Conservation (phyloP, 2,329 filamentous ascomycete genomes). For the Cordyceps cateniannulata region DNA sequence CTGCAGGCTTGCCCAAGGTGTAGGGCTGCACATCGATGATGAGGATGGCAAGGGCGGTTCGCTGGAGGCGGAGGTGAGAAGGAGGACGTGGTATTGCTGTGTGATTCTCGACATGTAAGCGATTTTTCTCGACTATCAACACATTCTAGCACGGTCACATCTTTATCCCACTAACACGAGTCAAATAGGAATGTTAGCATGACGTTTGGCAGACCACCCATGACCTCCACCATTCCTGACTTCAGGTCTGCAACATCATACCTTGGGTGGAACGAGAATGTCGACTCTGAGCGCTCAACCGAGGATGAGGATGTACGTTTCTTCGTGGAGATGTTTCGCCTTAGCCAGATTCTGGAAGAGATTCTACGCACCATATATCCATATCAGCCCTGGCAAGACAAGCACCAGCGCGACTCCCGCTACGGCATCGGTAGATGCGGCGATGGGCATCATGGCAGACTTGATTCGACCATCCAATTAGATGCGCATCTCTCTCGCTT, state of each 20-base stretch:
- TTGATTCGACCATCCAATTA: slow-evolving; percentile 6
- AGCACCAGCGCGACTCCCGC: neutral
- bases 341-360: slow-evolving; percentile 18
- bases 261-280: slow-evolving; percentile 17
- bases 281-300: neutral
- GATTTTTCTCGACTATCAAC: no score
- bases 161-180: no score
- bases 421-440: neutral
- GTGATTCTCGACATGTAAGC: slow-evolving; percentile 31
- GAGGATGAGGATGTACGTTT: slow-evolving; percentile 14
- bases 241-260: neutral
- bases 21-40: slow-evolving; percentile 32
- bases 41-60: slow-evolving; percentile 7
- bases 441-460: neutral
- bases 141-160: neutral
- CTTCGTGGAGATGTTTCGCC: slow-evolving; percentile 16
- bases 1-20: slow-evolving; percentile 32
- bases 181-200: slow-evolving; percentile 29
- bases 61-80: slow-evolving; percentile 30
- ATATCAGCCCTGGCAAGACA: slow-evolving; percentile 21
- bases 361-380: slow-evolving; percentile 25
- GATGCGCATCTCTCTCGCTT: neutral
- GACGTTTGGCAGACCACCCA: slow-evolving; percentile 28
- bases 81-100: slow-evolving; percentile 34
- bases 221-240: slow-evolving; percentile 17